phyloP scores from a whole-genome alignment of 805 yeast genomes.

The Yamadazyma takamatsuzukensis region DNA sequence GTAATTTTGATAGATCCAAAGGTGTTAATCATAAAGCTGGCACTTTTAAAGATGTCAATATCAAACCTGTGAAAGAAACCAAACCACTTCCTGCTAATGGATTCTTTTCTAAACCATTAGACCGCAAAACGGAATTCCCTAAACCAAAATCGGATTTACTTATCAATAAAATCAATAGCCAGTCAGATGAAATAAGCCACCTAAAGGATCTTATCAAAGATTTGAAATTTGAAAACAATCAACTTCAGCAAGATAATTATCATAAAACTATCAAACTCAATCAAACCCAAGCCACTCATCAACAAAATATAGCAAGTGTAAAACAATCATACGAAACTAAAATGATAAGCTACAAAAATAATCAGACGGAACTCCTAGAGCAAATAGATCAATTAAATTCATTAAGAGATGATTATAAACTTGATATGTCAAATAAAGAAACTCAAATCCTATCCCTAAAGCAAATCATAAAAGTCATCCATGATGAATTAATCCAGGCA shows the following conservation, averaged over 20 bases:
- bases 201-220: conserved; percentile 8
- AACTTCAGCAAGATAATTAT: conserved; percentile 10
- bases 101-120: too few species aligned
- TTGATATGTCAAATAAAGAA: conserved; percentile 1
- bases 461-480: conserved; percentile 5
- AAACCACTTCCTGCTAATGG: too few species aligned
- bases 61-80: background rate
- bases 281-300: too few species aligned
- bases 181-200: conserved; percentile 8
- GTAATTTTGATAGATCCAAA: too few species aligned
- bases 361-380: background rate
- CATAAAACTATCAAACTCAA: conserved; percentile 3
- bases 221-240: conserved; percentile 9
- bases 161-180: conserved; percentile 8
- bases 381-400: conserved; percentile 2
- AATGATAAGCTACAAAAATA: background rate
- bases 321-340: conserved; percentile 5
- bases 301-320: background rate
- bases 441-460: conserved; percentile 6
- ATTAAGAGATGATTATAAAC: conserved; percentile 1
- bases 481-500: conserved; percentile 2
- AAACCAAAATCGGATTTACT: conserved; percentile 5
- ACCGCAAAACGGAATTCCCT: background rate
- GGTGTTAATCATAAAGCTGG: background rate
- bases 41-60: background rate